Conservation (phyloP, 208 protist species). For the Acanthamoeba castellanii region DNA sequence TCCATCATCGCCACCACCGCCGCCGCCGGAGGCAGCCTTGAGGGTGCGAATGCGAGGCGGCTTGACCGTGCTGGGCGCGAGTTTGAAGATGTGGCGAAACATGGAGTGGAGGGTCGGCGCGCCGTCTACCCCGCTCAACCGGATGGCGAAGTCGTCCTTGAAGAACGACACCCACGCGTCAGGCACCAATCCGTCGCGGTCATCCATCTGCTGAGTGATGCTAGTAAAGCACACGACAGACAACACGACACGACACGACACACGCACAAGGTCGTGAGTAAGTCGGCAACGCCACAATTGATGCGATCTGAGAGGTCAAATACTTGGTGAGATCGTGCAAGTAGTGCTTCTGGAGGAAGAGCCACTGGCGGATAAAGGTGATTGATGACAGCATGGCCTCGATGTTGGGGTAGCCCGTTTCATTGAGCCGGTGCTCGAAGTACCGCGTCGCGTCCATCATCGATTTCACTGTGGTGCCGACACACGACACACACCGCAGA, state of each 20-base stretch:
- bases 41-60: neutral
- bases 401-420: constrained; percentile 20
- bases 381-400: neutral
- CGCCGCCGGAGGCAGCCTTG: neutral
- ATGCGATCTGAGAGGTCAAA: neutral
- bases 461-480: neutral
- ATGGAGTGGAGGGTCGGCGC: neutral
- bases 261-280: neutral
- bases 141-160: neutral
- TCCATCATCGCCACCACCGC: neutral
- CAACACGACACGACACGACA: neutral
- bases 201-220: neutral
- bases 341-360: constrained; percentile 38
- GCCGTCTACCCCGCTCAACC: neutral
- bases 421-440: constrained; percentile 30
- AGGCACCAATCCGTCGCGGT: neutral
- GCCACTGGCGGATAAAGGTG: constrained; percentile 21
- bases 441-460: constrained; percentile 28
- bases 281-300: neutral
- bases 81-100: constrained; percentile 31
- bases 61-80: neutral
- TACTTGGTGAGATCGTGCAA: neutral
- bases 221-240: neutral
- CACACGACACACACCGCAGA: neutral
- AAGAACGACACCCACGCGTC: constrained; percentile 28